Percentiles rank a stretch among this genome's conserved stretches.
phyloP scores from a whole-genome alignment of 306 rosid genomes.

The Pyrus communis region DNA sequence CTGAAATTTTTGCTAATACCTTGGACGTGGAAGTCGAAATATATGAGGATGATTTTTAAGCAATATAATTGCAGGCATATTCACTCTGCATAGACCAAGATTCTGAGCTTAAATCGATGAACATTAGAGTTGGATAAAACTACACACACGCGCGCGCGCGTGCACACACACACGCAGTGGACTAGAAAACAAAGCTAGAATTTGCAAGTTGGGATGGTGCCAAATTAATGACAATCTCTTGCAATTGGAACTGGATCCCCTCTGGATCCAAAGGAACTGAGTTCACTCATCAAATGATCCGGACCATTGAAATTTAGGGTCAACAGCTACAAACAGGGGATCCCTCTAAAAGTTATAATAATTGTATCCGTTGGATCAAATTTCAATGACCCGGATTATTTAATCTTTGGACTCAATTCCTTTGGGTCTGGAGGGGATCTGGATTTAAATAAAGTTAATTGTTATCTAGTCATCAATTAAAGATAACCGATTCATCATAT shows the following conservation, averaged over 20 bases:
- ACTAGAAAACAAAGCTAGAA: neutral
- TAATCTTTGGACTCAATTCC: no score
- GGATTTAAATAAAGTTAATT: no score
- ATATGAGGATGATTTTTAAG: neutral
- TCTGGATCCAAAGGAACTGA: no score
- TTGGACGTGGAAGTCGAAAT: slow-evolving; percentile 1
- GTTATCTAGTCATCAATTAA: neutral
- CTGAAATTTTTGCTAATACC: neutral
- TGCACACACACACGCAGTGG: no score
- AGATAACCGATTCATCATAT: neutral
- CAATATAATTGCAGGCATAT: slow-evolving; percentile 18
- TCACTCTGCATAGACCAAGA: slow-evolving; percentile 5
- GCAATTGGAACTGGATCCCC: no score
- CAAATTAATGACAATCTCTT: neutral
- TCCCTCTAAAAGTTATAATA: no score
- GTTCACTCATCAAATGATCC: no score
- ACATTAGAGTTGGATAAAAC: neutral
- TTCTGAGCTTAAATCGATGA: neutral
- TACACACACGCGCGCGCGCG: accelerated
- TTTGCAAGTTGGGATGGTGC: neutral
- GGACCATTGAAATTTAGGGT: no score
- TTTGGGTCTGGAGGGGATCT: no score
- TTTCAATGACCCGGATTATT: no score
- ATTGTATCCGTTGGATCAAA: no score
- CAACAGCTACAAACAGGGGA: no score